Percentiles rank a stretch among this genome's conserved stretches.
phyloP scores from a whole-genome alignment of 768 basidiomycete genomes.

The Pisolithus albus region DNA sequence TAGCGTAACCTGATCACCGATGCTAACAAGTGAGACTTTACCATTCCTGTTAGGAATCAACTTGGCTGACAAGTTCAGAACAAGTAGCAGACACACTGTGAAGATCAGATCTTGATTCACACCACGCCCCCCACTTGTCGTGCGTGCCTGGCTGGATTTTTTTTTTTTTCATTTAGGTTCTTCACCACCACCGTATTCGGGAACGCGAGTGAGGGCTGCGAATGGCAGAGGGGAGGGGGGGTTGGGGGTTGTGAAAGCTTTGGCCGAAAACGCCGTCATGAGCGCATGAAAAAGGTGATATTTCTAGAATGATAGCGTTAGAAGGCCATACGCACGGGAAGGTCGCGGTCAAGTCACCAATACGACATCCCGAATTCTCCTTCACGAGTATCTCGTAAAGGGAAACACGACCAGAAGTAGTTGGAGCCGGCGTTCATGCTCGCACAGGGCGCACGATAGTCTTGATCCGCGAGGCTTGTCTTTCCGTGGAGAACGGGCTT shows the following conservation, averaged over 20 bases:
- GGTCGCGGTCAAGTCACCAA: background rate
- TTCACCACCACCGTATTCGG: conserved; percentile 23
- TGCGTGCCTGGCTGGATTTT: conserved; percentile 27
- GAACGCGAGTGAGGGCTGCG: conserved; percentile 6
- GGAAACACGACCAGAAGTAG: too few relatives aligned
- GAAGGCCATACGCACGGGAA: background rate
- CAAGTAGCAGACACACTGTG: conserved; percentile 23
- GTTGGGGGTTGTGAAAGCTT: background rate
- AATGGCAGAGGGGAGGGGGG: background rate
- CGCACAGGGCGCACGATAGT: background rate
- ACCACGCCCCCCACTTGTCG: conserved; percentile 18
- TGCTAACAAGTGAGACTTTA: conserved; percentile 25
- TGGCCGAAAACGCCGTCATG: background rate
- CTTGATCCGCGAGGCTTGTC: background rate
- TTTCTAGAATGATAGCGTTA: background rate
- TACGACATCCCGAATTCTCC: background rate
- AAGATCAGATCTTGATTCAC: conserved; percentile 31
- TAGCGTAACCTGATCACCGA: conserved; percentile 30
- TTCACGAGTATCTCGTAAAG: background rate
- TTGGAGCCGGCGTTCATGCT: background rate
- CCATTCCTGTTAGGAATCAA: conserved; percentile 33
- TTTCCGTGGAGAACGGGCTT: background rate
- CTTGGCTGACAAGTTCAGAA: conserved; percentile 23
- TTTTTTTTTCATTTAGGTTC: conserved; percentile 31
- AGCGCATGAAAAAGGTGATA: background rate